Base-by-base conservation (phyloP, 1,284 basidiomycete genomes). In the Marasmius sp. region DNA sequence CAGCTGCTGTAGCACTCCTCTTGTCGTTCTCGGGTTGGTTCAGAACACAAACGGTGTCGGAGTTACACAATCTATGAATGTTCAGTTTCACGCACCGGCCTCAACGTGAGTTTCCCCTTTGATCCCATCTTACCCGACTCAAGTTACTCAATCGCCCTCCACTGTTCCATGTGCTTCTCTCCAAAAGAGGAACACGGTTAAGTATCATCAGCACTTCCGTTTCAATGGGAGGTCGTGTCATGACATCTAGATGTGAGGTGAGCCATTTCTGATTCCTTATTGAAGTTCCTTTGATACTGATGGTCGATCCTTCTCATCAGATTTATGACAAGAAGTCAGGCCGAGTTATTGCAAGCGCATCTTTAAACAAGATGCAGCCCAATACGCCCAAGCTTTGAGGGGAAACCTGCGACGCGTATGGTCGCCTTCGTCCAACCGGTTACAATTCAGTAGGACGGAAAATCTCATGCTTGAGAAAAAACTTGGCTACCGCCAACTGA, bases 341-440 rank as follows among this genome's bases (percentile, higher is more conserved):
- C 8, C 75, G 83, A 61, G 73, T 83, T 37, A 74, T 89, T 50
- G 88, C 86, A 5, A 87, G 87, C 2, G 85, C 84, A 0, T 81
- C 85, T 64, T 72, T 88, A 56, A 88, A 82, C 74, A 88, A 88
- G 73, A 89, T 88, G 87, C 86, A 89, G 66, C 87, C 87, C 6
- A 65, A 68, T 16, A 65, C 68, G 59, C 63, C 78, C n/a, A 78
- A 77, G 67, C 56, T 66, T 14, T 47, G 45, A 47, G 20, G 11
- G 14, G 6, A 12, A 43, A 2, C 41, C n/a, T 6, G n/a, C 41
- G 20, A 20, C 16, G 45, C 27, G 27, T 27, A 27, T 27, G 27
- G 27, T 27, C 2, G 5, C 5, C 27, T 27, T 27, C 27, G 27
- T 27, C 27, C 27, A 47, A 47, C 16, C 45, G 16, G 3, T 43